Conservation (phyloP, 2,329 filamentous ascomycete genomes). For the Hymenoscyphus fructigenus region DNA sequence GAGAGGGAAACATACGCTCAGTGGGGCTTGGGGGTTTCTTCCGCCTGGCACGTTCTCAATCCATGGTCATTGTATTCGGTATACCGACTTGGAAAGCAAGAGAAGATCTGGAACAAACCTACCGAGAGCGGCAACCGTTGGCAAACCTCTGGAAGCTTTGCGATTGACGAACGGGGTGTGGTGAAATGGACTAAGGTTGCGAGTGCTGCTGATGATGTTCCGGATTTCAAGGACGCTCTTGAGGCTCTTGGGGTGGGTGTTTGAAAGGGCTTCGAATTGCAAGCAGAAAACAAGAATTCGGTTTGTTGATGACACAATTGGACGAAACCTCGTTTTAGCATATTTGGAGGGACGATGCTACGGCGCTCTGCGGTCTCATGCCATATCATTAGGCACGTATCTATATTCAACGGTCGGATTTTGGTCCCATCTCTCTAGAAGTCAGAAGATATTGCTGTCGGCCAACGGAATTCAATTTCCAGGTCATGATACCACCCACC, state of each 20-base stretch:
- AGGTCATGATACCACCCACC: too few relatives aligned
- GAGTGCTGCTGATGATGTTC: constrained; percentile 51
- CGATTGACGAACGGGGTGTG: constrained; percentile 51
- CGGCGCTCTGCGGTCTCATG: background rate
- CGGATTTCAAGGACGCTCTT: constrained; percentile 51
- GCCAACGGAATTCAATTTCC: background rate
- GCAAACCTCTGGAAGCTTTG: constrained; percentile 68
- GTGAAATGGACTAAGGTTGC: constrained; percentile 54
- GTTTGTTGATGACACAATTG: background rate
- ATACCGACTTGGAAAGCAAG: constrained; percentile 56
- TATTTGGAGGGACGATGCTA: background rate
- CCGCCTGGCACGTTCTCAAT: constrained; percentile 61
- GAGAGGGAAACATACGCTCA: constrained; percentile 58
- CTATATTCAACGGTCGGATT: background rate
- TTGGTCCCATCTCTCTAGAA: background rate
- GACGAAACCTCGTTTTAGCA: background rate
- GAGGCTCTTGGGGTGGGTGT: constrained; percentile 28
- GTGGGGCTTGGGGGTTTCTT: constrained; percentile 63
- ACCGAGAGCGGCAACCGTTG: constrained; percentile 66
- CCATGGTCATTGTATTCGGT: constrained; percentile 58
- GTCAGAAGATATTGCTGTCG: background rate
- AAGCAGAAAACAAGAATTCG: background rate
- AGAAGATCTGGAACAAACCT: constrained; percentile 65
- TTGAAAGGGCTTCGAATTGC: background rate
- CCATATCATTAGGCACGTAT: background rate